Percentiles rank a stretch among this genome's conserved stretches.
phyloP scores from a whole-genome alignment of 2,329 filamentous ascomycete species.

The Thelonectria rubi region DNA sequence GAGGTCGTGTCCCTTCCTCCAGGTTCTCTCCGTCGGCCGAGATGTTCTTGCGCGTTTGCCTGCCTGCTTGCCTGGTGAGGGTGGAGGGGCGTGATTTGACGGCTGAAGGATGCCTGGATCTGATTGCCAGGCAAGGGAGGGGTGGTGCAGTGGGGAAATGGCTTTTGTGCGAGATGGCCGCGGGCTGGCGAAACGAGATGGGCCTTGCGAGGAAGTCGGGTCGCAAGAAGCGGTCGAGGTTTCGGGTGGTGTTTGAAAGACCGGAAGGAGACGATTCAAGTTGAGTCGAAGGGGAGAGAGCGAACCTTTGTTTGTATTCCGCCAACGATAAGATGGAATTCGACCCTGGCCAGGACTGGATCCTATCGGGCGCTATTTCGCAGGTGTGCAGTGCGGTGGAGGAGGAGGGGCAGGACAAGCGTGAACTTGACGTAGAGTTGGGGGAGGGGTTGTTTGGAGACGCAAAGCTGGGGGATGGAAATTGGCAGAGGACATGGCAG shows the following conservation, averaged over 20 bases:
- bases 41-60: conserved; percentile 1
- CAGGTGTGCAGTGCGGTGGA: not conserved
- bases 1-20: not conserved
- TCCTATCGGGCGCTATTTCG: not conserved
- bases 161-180: not conserved
- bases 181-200: not conserved
- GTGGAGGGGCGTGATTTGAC: not conserved
- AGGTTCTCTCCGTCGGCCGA: not conserved
- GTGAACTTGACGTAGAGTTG: not conserved
- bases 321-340: not conserved
- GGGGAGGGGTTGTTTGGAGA: not conserved
- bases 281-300: not conserved
- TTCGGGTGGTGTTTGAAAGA: conserved; percentile 18
- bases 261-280: not conserved
- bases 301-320: not conserved
- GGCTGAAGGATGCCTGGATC: conserved; percentile 18
- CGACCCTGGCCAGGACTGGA: not conserved
- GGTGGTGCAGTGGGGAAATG: conserved; percentile 10
- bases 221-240: conserved; percentile 3
- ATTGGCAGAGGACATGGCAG: not conserved
- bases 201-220: not conserved
- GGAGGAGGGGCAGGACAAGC: not conserved
- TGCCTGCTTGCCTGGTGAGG: conserved; percentile 6
- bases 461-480: not conserved
- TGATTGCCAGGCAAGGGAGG: conserved; percentile 11